A percentile compares a stretch with the other conserved stretches of the same genome.
These are phyloP conservation scores for Leccinum arenicola DNA, from an alignment of 768 basidiomycete genomes.

Conservation along the genomic window DNA sequence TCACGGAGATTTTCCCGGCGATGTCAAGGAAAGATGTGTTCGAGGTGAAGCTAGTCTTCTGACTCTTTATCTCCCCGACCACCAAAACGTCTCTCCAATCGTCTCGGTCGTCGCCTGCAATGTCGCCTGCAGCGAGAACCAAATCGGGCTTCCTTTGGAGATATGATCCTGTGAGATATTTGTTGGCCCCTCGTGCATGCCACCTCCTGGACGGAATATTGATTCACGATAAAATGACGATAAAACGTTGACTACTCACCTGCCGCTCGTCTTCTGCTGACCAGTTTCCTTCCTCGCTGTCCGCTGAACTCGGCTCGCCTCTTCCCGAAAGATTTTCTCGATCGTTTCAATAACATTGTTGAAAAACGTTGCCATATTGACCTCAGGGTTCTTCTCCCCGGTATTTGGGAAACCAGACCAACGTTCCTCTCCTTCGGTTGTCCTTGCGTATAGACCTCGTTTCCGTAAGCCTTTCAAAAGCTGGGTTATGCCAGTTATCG, in stretches of 20 bases:
- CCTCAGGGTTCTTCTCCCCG: background rate
- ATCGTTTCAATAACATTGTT: background rate
- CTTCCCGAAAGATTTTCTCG: background rate
- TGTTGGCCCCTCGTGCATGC: background rate
- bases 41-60: background rate
- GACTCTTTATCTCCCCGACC: background rate
- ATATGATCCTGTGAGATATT: background rate
- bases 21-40: background rate
- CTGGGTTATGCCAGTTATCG: background rate
- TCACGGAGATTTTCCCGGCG: background rate
- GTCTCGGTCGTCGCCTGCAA: background rate
- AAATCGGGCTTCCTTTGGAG: background rate
- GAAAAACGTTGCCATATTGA: background rate
- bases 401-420: background rate
- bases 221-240: no score
- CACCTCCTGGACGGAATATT: background rate
- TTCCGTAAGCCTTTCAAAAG: background rate
- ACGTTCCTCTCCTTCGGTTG: background rate
- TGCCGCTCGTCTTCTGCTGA: no score
- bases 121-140: background rate
- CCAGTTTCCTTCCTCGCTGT: no score
- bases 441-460: background rate
- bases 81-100: background rate
- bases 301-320: no score
- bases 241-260: no score